Conservation (phyloP, 1,284 basidiomycete species). For the Rhodotorula glutinis region DNA sequence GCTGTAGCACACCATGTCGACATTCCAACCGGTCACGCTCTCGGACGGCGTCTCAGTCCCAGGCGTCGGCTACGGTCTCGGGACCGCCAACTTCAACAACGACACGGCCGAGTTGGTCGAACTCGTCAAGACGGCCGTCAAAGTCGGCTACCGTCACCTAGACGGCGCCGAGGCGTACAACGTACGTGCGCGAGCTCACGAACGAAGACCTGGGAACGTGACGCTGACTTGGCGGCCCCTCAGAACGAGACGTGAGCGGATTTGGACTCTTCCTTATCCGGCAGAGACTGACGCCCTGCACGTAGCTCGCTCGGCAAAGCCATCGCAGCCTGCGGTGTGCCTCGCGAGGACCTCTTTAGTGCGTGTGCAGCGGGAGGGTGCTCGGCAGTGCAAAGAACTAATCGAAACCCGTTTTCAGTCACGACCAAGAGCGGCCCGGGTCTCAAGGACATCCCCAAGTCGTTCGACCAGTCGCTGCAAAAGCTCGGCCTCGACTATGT, state of each 20-base stretch:
- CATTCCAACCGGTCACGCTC: constrained; percentile 17
- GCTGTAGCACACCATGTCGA: constrained; percentile 18
- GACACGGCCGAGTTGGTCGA: not conserved
- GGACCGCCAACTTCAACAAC: constrained; percentile 18
- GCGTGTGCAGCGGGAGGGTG: not conserved
- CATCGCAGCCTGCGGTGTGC: constrained; percentile 56
- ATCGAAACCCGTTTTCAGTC: constrained; percentile 8
- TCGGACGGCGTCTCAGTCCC: constrained; percentile 23
- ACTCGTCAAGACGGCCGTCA: constrained; percentile 51
- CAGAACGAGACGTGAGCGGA: not conserved
- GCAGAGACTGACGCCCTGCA: too few species aligned
- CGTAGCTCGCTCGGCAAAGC: constrained; percentile 53
- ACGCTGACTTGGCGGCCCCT: not conserved
- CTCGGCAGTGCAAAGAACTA: too few species aligned
- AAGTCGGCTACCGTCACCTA: constrained; percentile 33
- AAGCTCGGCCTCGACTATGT: constrained; percentile 65
- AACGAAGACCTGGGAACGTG: not conserved
- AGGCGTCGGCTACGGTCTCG: constrained; percentile 27
- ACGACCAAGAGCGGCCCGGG: constrained; percentile 34
- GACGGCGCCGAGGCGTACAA: constrained; percentile 42
- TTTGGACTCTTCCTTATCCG: too few species aligned
- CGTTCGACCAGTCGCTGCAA: constrained; percentile 17
- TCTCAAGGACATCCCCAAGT: constrained; percentile 24
- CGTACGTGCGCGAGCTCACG: not conserved
- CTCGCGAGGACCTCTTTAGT: constrained; percentile 61